These are phyloP conservation scores for Eucalyptus tenuipes DNA, from an alignment of 345 rosid genomes.

Conservation along the genomic window DNA sequence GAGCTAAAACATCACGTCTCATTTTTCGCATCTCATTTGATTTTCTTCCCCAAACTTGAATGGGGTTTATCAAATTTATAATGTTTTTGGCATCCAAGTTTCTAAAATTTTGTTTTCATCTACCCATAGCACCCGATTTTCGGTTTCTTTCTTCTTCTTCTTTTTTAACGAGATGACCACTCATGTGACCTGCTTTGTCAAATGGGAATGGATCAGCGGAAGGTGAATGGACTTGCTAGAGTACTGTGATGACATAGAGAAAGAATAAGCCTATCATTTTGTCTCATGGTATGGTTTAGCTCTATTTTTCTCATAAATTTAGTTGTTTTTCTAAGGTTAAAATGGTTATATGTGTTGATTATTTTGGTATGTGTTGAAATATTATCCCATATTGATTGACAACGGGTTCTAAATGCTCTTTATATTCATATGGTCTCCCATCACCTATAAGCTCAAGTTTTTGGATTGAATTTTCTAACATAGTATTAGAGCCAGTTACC, in stretches of 20 bases:
- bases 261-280: constrained; percentile 77
- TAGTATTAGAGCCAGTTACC: accelerated
- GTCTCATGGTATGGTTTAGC: constrained; percentile 50
- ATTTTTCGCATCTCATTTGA: too few species aligned
- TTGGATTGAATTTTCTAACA: too few species aligned
- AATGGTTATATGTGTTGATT: not conserved
- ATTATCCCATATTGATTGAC: too few species aligned
- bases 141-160: too few species aligned
- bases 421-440: too few species aligned
- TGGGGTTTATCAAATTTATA: accelerated
- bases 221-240: constrained; percentile 75
- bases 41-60: too few species aligned
- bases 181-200: too few species aligned
- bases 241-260: constrained; percentile 79
- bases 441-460: accelerated
- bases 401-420: accelerated
- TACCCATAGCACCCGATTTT: accelerated
- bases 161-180: too few species aligned
- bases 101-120: not conserved
- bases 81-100: accelerated
- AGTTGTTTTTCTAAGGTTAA: not conserved
- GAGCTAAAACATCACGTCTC: accelerated
- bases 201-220: constrained; percentile 88
- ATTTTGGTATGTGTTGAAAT: constrained; percentile 5
- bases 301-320: not conserved